Conservation (phyloP, 768 basidiomycete genomes). For the Hebeloma cylindrosporum region DNA sequence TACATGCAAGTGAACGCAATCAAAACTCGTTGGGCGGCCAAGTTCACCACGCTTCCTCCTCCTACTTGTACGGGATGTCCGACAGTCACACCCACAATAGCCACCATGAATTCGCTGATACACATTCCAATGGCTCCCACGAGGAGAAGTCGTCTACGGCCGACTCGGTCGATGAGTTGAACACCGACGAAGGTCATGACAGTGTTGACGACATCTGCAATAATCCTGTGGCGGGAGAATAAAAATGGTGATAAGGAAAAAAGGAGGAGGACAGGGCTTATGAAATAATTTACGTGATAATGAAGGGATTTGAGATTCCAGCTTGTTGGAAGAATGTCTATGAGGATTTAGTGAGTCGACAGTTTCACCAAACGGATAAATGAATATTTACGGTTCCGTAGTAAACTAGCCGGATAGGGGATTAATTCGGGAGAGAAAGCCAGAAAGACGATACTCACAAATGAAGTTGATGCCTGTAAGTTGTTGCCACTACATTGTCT, state of each 20-base stretch:
- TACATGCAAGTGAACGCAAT: conserved; percentile 56
- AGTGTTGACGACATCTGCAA: conserved; percentile 71
- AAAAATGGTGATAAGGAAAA: too few relatives aligned
- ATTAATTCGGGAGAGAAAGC: background rate
- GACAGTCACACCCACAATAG: conserved; percentile 41
- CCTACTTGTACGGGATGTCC: conserved; percentile 15
- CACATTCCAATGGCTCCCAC: conserved; percentile 81
- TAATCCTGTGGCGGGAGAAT: conserved; percentile 17
- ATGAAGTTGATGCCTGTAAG: conserved; percentile 73
- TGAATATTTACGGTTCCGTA: conserved; percentile 19
- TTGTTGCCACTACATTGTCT: conserved; percentile 64
- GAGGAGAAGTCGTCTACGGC: conserved; percentile 75
- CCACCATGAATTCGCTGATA: conserved; percentile 77
- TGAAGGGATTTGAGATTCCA: conserved; percentile 55
- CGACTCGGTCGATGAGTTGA: conserved; percentile 75
- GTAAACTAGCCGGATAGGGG: conserved; percentile 21
- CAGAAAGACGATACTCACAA: conserved; percentile 24
- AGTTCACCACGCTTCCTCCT: conserved; percentile 29
- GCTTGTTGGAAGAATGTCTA: conserved; percentile 65
- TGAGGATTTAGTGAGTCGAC: conserved; percentile 22
- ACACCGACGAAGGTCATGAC: conserved; percentile 77
- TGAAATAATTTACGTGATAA: conserved; percentile 38
- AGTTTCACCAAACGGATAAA: background rate
- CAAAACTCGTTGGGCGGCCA: conserved; percentile 55
- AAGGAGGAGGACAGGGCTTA: background rate